Percentiles rank a stretch among this genome's conserved stretches.
These are phyloP conservation scores for Eucalyptus erythrocorys DNA, from an alignment of 345 rosid species.

Conservation along the genomic window DNA sequence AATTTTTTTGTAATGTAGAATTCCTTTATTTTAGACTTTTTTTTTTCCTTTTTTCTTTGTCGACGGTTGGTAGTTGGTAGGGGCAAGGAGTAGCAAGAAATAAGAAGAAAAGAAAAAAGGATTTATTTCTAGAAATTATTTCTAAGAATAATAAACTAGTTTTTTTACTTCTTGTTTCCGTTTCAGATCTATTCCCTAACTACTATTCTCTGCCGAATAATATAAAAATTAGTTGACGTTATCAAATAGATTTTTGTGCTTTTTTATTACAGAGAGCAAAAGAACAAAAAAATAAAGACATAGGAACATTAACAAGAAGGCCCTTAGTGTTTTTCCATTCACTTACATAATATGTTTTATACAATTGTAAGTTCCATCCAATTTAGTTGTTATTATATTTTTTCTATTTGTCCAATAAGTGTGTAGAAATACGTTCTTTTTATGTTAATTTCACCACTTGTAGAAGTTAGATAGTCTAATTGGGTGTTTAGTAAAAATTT, in stretches of 20 bases:
- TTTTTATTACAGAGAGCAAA: no score
- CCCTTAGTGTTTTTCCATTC: neutral
- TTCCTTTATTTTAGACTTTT: no score
- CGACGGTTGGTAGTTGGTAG: accelerated
- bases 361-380: neutral
- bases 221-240: no score
- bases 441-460: neutral
- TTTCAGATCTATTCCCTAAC: accelerated
- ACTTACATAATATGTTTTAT: no score
- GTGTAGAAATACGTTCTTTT: neutral
- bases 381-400: neutral
- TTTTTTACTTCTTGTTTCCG: accelerated
- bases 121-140: no score
- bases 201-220: accelerated
- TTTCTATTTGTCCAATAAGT: neutral
- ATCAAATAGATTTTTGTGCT: accelerated
- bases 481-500: accelerated
- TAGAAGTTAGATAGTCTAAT: neutral
- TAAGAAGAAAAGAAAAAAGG: no score
- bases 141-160: accelerated
- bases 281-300: no score
- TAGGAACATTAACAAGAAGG: no score
- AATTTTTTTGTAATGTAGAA: accelerated
- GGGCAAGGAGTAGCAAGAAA: no score
- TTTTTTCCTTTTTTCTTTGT: accelerated